A percentile compares a stretch with the other conserved stretches of the same genome.
phyloP scores from a whole-genome alignment of 2,329 filamentous ascomycete genomes.

The Phialemoniopsis sp. region DNA sequence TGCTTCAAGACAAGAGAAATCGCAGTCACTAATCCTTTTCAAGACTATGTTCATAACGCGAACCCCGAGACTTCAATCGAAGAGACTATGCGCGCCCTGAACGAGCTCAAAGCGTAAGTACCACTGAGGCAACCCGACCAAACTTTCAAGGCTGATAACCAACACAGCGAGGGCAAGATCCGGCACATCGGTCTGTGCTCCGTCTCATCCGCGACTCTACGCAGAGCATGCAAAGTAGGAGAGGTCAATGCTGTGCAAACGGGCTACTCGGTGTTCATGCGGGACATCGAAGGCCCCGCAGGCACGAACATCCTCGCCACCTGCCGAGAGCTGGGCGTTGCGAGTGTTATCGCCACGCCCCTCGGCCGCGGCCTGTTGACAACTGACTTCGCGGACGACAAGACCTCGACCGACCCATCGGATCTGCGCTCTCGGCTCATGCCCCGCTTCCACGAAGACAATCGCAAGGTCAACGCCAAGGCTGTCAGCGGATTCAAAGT shows the following conservation, averaged over 20 bases:
- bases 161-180: conserved; percentile 46
- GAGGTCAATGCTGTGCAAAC: conserved; percentile 48
- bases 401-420: no score
- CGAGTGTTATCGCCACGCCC: conserved; percentile 54
- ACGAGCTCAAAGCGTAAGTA: no score
- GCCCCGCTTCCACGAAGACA: conserved; percentile 47
- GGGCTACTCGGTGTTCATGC: conserved; percentile 42
- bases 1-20: no score
- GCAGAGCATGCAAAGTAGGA: conserved; percentile 42
- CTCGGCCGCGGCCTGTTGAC: conserved; percentile 56
- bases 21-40: no score
- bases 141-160: no score
- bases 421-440: conserved; percentile 42
- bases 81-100: no score
- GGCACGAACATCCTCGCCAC: conserved; percentile 45
- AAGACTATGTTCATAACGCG: no score
- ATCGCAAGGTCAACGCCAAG: conserved; percentile 51
- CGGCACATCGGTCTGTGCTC: conserved; percentile 53
- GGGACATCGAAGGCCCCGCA: conserved; percentile 52
- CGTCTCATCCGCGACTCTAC: conserved; percentile 41
- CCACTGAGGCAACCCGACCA: no score
- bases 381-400: conserved; percentile 43
- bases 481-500: conserved; percentile 44
- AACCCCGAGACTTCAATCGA: no score
- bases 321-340: conserved; percentile 53